phyloP scores from a whole-genome alignment of 2,329 filamentous ascomycete genomes.

The Dendryphion nanum region DNA sequence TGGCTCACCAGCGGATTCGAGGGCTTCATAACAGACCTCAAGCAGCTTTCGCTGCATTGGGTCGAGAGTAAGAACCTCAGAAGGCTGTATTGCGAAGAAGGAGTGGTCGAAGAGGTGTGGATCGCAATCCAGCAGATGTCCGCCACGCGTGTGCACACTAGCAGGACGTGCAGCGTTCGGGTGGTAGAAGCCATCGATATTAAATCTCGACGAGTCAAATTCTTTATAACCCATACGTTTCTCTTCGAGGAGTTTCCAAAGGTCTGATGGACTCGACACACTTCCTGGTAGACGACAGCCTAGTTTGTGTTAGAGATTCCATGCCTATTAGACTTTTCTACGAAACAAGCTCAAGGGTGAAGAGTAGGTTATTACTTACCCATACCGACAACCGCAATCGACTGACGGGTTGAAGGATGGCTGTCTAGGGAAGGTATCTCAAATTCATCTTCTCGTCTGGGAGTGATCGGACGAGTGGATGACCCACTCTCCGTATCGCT shows the following conservation, averaged over 20 bases:
- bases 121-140: not conserved
- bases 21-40: conserved; percentile 12
- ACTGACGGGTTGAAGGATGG: no score
- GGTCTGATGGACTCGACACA: not conserved
- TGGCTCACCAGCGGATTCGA: conserved; percentile 7
- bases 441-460: no score
- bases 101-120: conserved; percentile 7
- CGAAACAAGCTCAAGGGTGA: no score
- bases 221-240: not conserved
- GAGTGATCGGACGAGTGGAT: no score
- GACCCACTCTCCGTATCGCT: not conserved
- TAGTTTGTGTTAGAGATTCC: not conserved
- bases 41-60: conserved; percentile 13
- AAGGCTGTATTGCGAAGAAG: conserved; percentile 12
- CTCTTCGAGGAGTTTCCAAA: not conserved
- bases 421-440: no score
- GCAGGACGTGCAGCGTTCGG: not conserved
- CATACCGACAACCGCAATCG: not conserved
- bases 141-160: not conserved
- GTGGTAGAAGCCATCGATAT: conserved; percentile 18
- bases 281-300: not conserved
- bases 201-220: conserved; percentile 30
- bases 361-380: no score
- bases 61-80: conserved; percentile 13
- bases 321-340: not conserved